Evolutionary conservation across 306 rosid species (phyloP).

Genomic region (Mimosa bimucronata): DNA sequence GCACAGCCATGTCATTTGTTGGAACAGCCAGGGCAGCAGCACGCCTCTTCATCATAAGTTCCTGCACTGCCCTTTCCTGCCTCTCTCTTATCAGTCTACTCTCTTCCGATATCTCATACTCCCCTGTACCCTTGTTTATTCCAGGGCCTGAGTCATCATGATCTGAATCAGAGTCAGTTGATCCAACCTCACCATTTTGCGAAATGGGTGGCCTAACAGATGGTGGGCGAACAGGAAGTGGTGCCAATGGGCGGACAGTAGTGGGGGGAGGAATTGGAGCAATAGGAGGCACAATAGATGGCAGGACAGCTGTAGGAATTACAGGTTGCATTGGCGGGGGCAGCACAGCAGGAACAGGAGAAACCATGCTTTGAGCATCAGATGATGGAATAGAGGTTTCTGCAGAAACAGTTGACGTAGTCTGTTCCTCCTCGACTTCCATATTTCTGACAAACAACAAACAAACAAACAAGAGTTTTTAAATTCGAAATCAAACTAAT

Average conservation of each 20-base stretch:
- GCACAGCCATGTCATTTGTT: slow-evolving; percentile 89
- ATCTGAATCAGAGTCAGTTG: slow-evolving; percentile 72
- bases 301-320: slow-evolving; percentile 42
- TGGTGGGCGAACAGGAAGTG: slow-evolving; percentile 66
- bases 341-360: slow-evolving; percentile 38
- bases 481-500: slow-evolving; percentile 13
- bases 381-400: slow-evolving; percentile 54
- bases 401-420: slow-evolving; percentile 42
- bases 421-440: slow-evolving; percentile 59
- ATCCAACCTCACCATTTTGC: slow-evolving; percentile 67
- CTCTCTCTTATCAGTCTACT: slow-evolving; percentile 73
- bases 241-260: slow-evolving; percentile 56
- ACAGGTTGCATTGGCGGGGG: slow-evolving; percentile 48
- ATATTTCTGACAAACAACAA: slow-evolving; percentile 33
- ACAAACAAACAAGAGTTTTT: neutral
- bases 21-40: slow-evolving; percentile 92
- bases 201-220: slow-evolving; percentile 50
- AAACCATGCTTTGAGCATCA: slow-evolving; percentile 45
- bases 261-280: slow-evolving; percentile 71
- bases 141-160: slow-evolving; percentile 45
- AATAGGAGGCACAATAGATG: slow-evolving; percentile 61
- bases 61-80: slow-evolving; percentile 85
- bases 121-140: slow-evolving; percentile 54
- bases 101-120: slow-evolving; percentile 88
- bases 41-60: slow-evolving; percentile 82